Conservation (phyloP, 2,329 filamentous ascomycete species). For the Sporothrix pallida region DNA sequence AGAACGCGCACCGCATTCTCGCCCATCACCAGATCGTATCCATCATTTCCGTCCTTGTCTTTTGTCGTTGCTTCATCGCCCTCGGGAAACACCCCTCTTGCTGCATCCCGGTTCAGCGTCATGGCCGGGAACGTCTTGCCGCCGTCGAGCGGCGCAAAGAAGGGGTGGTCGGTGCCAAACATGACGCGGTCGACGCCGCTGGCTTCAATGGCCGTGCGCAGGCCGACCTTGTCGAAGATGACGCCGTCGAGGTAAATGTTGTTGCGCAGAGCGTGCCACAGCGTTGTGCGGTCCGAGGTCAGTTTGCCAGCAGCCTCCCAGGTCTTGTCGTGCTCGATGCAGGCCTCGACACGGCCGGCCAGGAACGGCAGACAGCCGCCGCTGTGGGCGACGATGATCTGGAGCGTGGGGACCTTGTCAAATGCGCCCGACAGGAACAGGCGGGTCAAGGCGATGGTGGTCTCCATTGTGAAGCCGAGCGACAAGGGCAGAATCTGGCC, state of each 20-base stretch:
- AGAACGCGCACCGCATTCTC: constrained; percentile 33
- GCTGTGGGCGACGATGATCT: constrained; percentile 79
- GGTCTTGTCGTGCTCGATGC: constrained; percentile 77
- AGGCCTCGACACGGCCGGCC: constrained; percentile 81
- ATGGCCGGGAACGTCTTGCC: constrained; percentile 67
- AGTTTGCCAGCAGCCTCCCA: constrained; percentile 67
- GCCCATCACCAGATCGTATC: constrained; percentile 33
- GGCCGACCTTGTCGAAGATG: constrained; percentile 72
- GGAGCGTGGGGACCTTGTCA: constrained; percentile 69
- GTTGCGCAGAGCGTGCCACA: constrained; percentile 62
- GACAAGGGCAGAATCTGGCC: constrained; percentile 83
- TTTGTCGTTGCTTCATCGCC: background rate
- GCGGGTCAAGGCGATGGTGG: constrained; percentile 80
- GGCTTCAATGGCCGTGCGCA: constrained; percentile 70
- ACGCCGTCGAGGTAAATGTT: constrained; percentile 86
- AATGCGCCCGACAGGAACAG: constrained; percentile 84
- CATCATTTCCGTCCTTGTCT: constrained; percentile 18
- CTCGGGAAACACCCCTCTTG: constrained; percentile 30
- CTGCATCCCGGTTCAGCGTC: constrained; percentile 67
- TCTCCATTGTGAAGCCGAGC: constrained; percentile 84
- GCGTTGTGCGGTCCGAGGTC: constrained; percentile 51
- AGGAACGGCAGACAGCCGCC: constrained; percentile 84
- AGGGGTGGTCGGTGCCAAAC: constrained; percentile 81
- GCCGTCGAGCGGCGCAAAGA: constrained; percentile 71
- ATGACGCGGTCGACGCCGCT: constrained; percentile 70